phyloP scores from a whole-genome alignment of 2,329 filamentous ascomycete species.

The Microascus cirrosus region DNA sequence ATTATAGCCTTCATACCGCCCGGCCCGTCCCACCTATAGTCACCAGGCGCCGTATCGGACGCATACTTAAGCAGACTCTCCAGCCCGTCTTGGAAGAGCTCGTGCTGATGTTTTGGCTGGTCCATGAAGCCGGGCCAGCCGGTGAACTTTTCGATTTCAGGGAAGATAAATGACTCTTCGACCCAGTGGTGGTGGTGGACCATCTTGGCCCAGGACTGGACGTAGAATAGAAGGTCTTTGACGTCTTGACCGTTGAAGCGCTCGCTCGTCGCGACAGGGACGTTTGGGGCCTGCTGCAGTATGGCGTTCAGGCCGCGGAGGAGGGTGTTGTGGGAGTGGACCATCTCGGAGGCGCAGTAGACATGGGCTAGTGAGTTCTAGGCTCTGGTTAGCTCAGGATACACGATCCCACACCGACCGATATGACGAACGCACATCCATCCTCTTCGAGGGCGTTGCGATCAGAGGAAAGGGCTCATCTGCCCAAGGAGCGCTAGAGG shows the following conservation, averaged over 20 bases:
- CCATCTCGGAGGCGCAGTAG: slow-evolving; percentile 13
- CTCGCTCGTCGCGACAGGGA: slow-evolving; percentile 7
- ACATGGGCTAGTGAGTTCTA: slow-evolving; percentile 5
- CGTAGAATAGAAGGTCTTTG: slow-evolving; percentile 12
- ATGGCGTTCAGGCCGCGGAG: slow-evolving; percentile 20
- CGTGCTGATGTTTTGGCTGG: slow-evolving; percentile 19
- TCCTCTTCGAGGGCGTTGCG: slow-evolving; percentile 4
- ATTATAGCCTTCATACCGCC: slow-evolving; percentile 14
- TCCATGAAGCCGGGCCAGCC: slow-evolving; percentile 18
- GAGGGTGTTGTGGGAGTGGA: slow-evolving; percentile 16
- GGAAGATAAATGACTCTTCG: slow-evolving; percentile 22
- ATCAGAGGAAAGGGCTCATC: slow-evolving; percentile 5
- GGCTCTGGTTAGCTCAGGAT: neutral
- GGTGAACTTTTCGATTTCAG: slow-evolving; percentile 18
- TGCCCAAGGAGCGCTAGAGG: slow-evolving; percentile 5
- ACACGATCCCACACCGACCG: no score
- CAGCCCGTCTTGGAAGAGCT: slow-evolving; percentile 17
- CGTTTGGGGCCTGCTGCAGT: slow-evolving; percentile 17
- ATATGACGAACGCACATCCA: slow-evolving; percentile 1
- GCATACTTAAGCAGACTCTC: slow-evolving; percentile 15
- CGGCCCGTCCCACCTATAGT: slow-evolving; percentile 12
- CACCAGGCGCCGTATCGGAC: slow-evolving; percentile 10
- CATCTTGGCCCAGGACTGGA: slow-evolving; percentile 18
- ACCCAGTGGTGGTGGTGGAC: slow-evolving; percentile 22
- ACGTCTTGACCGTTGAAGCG: neutral